phyloP scores from a whole-genome alignment of 2,329 filamentous ascomycete genomes.

The Colletotrichum simmondsii region DNA sequence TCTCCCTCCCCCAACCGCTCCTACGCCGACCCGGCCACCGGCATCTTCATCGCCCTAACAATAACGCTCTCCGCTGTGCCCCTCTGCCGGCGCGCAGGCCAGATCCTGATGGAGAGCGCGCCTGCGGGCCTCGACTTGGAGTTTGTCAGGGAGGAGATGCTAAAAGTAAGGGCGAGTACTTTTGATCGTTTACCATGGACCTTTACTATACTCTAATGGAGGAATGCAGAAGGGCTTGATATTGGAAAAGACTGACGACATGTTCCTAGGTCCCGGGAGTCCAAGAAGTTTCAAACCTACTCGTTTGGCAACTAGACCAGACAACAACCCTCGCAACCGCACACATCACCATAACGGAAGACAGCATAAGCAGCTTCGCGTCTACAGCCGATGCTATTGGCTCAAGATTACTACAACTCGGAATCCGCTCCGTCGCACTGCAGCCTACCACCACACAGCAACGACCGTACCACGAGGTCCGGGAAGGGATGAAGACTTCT shows the following conservation, averaged over 20 bases:
- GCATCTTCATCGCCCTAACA: conserved; percentile 78
- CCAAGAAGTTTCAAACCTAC: conserved; percentile 75
- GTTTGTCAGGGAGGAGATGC: conserved; percentile 76
- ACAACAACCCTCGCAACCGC: conserved; percentile 76
- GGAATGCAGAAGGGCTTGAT: too few species aligned
- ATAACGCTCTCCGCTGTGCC: conserved; percentile 74
- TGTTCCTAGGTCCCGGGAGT: conserved; percentile 70
- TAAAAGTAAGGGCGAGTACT: conserved; percentile 57
- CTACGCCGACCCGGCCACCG: conserved; percentile 78
- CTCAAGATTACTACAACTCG: conserved; percentile 79
- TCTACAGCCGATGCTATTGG: conserved; percentile 69
- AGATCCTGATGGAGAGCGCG: conserved; percentile 75
- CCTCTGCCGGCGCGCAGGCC: conserved; percentile 69
- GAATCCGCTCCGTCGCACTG: conserved; percentile 77
- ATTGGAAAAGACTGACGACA: not conserved
- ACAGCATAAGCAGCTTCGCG: conserved; percentile 68
- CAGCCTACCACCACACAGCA: conserved; percentile 69
- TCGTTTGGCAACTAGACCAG: conserved; percentile 80
- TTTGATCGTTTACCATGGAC: too few species aligned
- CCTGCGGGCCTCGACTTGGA: conserved; percentile 68
- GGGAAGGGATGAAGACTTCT: not conserved
- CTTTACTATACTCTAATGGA: too few species aligned
- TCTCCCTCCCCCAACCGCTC: conserved; percentile 66
- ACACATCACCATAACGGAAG: conserved; percentile 72
- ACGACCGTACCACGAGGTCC: too few species aligned